Percentiles rank a stretch among this genome's conserved stretches.
Conservation (phyloP, 345 rosid genomes). For the Sonneratia alba region DNA sequence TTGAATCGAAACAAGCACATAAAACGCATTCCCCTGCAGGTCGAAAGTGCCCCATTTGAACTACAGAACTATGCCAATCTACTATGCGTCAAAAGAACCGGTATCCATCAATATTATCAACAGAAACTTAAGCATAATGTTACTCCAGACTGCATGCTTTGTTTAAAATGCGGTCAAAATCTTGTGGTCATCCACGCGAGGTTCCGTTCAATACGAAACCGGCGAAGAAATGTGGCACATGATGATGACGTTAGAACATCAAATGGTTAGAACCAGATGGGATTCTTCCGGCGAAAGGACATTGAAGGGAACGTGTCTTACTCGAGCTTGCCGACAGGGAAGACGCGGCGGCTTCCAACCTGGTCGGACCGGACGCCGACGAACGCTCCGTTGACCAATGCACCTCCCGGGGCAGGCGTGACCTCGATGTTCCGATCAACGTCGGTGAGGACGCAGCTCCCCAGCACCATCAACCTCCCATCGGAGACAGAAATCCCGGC, state of each 20-base stretch:
- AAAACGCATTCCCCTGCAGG: conserved; percentile 47
- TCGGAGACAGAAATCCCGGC: conserved; percentile 43
- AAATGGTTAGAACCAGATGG: background rate
- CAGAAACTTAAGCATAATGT: background rate
- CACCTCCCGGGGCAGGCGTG: conserved; percentile 26
- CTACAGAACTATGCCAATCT: background rate
- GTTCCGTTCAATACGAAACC: background rate
- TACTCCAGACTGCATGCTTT: background rate
- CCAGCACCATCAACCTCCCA: conserved; percentile 40
- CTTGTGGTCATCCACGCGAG: background rate
- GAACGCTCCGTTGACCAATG: conserved; percentile 43
- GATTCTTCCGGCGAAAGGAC: background rate
- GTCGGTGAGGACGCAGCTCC: conserved; percentile 28
- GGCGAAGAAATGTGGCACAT: background rate
- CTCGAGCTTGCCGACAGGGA: conserved; percentile 56
- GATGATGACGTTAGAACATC: background rate
- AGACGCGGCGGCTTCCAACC: conserved; percentile 40
- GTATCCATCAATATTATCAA: background rate
- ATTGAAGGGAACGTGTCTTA: conserved; percentile 12
- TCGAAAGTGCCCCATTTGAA: background rate
- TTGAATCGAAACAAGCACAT: conserved; percentile 63
- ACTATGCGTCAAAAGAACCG: background rate
- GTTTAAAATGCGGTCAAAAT: background rate
- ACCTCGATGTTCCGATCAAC: conserved; percentile 35
- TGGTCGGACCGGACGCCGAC: conserved; percentile 45